Conservation (phyloP, 345 rosid species). For the Heritiera littoralis region DNA sequence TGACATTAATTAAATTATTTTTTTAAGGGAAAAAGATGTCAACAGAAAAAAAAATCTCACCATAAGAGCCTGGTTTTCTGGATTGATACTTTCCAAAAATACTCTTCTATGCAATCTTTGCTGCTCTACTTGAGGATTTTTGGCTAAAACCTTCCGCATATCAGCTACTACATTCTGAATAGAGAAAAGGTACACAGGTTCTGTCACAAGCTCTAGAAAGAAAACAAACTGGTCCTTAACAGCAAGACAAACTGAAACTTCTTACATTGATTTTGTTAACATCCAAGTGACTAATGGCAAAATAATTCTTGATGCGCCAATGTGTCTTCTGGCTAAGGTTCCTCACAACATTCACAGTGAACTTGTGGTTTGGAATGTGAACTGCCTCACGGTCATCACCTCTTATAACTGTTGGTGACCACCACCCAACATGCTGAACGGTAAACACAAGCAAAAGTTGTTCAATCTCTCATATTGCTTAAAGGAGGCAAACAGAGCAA, state of each 20-base stretch:
- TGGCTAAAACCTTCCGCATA: conserved; percentile 95
- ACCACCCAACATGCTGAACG: conserved; percentile 89
- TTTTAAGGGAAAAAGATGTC: background rate
- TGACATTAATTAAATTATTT: background rate
- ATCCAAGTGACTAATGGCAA: conserved; percentile 93
- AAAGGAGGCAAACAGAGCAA: conserved; percentile 13
- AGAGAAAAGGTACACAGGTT: conserved; percentile 13
- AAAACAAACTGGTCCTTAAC: background rate
- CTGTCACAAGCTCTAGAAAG: conserved; percentile 11
- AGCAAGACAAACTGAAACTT: conserved; percentile 22
- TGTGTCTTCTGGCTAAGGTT: conserved; percentile 94
- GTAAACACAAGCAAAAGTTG: conserved; percentile 12
- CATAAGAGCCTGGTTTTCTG: conserved; percentile 84
- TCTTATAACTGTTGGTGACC: conserved; percentile 95
- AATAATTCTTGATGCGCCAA: conserved; percentile 93
- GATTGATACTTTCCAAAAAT: conserved; percentile 63
- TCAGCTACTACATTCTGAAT: conserved; percentile 77
- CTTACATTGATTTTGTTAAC: conserved; percentile 81
- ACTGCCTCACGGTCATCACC: conserved; percentile 97
- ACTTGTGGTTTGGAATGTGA: conserved; percentile 95
- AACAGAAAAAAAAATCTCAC: conserved; percentile 35
- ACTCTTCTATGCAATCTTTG: conserved; percentile 92
- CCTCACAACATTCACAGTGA: conserved; percentile 82
- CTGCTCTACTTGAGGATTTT: conserved; percentile 94
- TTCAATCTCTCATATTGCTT: background rate